A percentile compares a stretch with the other conserved stretches of the same genome.
These are phyloP conservation scores for Magnolia changhungtana DNA, from an alignment of 164 flowering plant species.

Conservation along the genomic window DNA sequence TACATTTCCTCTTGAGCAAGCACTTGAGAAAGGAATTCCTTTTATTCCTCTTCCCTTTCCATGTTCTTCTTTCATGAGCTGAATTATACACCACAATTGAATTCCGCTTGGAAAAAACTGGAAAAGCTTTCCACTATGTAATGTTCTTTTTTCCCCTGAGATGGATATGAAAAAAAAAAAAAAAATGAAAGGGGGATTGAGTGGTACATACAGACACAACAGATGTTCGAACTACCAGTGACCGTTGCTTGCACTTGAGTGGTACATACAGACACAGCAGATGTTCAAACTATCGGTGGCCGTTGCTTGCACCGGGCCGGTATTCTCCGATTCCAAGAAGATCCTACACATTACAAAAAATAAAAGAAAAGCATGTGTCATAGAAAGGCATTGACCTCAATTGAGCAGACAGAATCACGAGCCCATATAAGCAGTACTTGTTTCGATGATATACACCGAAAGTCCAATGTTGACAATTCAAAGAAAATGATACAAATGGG, in stretches of 20 bases:
- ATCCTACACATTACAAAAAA: conserved; percentile 9
- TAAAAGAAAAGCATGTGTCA: not conserved
- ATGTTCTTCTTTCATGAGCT: not conserved
- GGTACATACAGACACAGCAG: not conserved
- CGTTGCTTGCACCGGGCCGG: conserved; percentile 8
- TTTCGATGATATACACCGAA: not conserved
- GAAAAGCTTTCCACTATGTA: not conserved
- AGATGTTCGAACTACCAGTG: not conserved
- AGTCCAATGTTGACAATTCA: not conserved
- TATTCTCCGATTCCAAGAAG: conserved; percentile 22
- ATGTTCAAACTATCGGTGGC: not conserved
- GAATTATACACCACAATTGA: not conserved
- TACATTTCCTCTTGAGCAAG: too few relatives aligned
- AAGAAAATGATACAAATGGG: not conserved
- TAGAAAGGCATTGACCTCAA: not conserved
- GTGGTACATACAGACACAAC: not conserved
- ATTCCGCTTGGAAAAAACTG: not conserved
- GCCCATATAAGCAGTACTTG: too few relatives aligned
- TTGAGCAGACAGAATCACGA: not conserved
- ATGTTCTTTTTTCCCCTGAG: not conserved
- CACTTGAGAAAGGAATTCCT: not conserved
- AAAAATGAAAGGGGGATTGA: not conserved
- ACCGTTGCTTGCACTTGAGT: conserved; percentile 6
- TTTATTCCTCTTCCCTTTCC: not conserved
- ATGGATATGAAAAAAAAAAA: not conserved